phyloP scores from a whole-genome alignment of 805 yeast species.

The Candida ponderosae region DNA sequence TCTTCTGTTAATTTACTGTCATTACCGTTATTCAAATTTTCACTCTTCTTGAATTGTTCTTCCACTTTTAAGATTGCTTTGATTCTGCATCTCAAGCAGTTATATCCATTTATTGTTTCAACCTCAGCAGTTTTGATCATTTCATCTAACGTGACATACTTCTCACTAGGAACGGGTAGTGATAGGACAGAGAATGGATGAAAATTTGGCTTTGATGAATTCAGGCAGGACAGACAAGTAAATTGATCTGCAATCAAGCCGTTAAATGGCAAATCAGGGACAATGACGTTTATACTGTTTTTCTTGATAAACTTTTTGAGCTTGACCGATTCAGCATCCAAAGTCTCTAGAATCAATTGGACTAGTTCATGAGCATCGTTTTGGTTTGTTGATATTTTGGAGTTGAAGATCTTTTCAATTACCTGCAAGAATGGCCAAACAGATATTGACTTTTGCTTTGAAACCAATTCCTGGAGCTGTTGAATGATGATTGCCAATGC shows the following conservation, averaged over 20 bases:
- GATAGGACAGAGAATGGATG: constrained; percentile 67
- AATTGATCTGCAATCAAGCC: constrained; percentile 63
- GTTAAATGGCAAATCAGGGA: constrained; percentile 68
- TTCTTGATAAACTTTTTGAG: constrained; percentile 26
- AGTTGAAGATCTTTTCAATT: constrained; percentile 63
- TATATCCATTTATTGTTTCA: constrained; percentile 72
- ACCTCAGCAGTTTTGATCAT: constrained; percentile 50
- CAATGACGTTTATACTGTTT: constrained; percentile 7
- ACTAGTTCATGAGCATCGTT: constrained; percentile 95
- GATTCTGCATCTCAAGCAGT: constrained; percentile 67
- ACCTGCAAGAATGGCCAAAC: constrained; percentile 75
- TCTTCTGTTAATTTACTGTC: constrained; percentile 14
- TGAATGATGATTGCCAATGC: constrained; percentile 44
- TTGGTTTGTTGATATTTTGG: constrained; percentile 71
- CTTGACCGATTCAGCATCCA: constrained; percentile 54
- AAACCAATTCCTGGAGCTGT: constrained; percentile 57
- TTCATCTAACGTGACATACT: constrained; percentile 38
- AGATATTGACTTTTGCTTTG: constrained; percentile 45
- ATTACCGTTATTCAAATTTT: constrained; percentile 10
- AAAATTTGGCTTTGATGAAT: constrained; percentile 47
- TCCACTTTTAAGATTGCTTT: constrained; percentile 31
- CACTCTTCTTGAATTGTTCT: no score
- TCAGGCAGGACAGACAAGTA: constrained; percentile 61
- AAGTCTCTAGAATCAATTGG: constrained; percentile 70
- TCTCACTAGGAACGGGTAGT: constrained; percentile 57